Evolutionary conservation across 2,329 filamentous ascomycete genomes (phyloP).

Genomic region (Colletotrichum destructivum): DNA sequence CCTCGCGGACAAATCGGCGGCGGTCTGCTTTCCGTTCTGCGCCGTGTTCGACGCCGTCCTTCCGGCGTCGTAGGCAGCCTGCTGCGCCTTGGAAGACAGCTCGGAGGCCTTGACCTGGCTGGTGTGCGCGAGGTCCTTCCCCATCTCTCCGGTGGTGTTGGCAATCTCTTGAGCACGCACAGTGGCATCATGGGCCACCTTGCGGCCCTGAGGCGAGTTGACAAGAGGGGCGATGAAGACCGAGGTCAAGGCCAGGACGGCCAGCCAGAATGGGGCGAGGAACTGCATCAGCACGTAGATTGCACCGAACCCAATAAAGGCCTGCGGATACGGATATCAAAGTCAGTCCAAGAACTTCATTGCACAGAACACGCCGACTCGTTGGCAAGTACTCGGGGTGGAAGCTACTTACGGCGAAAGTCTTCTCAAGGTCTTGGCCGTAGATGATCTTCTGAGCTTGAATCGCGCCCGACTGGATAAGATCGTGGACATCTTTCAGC

Average conservation of each 20-base stretch:
- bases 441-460: constrained; percentile 17
- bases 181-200: constrained; percentile 10
- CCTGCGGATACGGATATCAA: background rate
- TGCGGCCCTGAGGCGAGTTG: constrained; percentile 9
- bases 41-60: background rate
- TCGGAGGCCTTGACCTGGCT: constrained; percentile 23
- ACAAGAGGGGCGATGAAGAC: constrained; percentile 29
- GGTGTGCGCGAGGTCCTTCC: constrained; percentile 15
- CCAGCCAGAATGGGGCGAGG: constrained; percentile 24
- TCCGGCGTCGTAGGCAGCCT: background rate
- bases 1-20: background rate
- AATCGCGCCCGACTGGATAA: constrained; percentile 20
- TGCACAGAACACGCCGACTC: background rate
- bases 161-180: constrained; percentile 28
- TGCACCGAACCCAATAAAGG: background rate
- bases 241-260: constrained; percentile 15
- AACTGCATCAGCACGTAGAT: constrained; percentile 19
- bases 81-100: background rate
- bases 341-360: too few species aligned
- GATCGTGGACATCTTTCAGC: constrained; percentile 30
- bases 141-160: constrained; percentile 15
- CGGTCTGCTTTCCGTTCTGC: constrained; percentile 4
- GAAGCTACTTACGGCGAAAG: constrained; percentile 17
- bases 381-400: background rate
- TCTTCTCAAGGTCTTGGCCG: constrained; percentile 24